Base-by-base conservation (phyloP, 1,284 basidiomycete species). In the Sporisorium exsertum region DNA sequence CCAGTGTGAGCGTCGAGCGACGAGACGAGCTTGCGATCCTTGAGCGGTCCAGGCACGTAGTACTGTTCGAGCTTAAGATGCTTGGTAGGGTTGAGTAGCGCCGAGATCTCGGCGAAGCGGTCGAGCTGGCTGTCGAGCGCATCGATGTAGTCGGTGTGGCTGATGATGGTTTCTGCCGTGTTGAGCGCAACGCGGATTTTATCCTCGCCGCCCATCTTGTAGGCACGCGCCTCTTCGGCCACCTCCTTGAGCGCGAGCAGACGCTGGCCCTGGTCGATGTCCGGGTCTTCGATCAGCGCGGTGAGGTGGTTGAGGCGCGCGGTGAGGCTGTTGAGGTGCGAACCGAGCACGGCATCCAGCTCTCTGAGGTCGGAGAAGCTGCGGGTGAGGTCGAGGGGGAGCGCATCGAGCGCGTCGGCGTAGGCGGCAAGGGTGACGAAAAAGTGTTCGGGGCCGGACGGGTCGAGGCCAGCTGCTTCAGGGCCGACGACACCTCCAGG, bases 101-200 rank as follows among this genome's bases (percentile, higher is more conserved):
- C 50, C 16, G 73, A 78, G 24, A 84, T 69, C 18, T 74, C 64
- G 18, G 79, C 77, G 35, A 82, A 76, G 18, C 77, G 71, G n/a
- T 70, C 69, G 22, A 82, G 72, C 42, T 80, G 78, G 43, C 68
- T 64, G 26, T 82, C 71, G 15, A 85, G 67, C 3, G 81, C 73
- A 47, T 82, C 81, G 33, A 85, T 84, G 68, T 83, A 82, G 40
- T 83, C 81, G 5, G 82, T 82, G 65, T 85, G 83, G 59, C 81
- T 83, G 64, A 82, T 76, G 64, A 84, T 84, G 72, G 88, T 93
- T 87, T 99, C 96, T 59, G 94, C 94, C 12, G 95, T 95, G 78
- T 93, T 93, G 77, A 92, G 94, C 12, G 95, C 95, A 65, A 98
- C 95, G 81, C 95, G 91, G 85, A 99, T 98, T 89, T 99, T 99